Conservation (phyloP, 371 early-diverging fungal genomes). For the Funneliformis caledonium region DNA sequence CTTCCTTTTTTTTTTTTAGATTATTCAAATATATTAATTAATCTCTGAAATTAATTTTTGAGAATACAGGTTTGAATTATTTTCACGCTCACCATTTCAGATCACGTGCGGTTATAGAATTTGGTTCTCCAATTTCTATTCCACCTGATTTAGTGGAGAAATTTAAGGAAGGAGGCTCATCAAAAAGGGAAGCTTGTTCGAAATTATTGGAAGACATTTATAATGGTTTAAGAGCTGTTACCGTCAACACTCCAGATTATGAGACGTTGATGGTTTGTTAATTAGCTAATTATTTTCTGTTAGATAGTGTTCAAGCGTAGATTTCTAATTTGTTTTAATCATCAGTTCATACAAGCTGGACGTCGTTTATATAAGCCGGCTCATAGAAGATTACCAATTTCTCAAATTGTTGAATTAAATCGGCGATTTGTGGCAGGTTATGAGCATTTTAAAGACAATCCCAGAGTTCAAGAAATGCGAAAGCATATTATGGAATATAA, state of each 20-base stretch:
- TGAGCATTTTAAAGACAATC: slow-evolving; percentile 76
- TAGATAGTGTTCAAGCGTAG: not conserved
- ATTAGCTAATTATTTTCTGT: not conserved
- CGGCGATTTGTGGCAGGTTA: slow-evolving; percentile 93
- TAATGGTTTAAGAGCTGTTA: slow-evolving; percentile 82
- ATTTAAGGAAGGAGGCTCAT: slow-evolving; percentile 81
- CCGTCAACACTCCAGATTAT: slow-evolving; percentile 92
- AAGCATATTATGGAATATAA: slow-evolving; percentile 86
- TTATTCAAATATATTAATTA: not conserved
- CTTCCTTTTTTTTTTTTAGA: not conserved
- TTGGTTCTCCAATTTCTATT: slow-evolving; percentile 87
- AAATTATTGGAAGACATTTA: slow-evolving; percentile 76
- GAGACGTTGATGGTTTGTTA: slow-evolving; percentile 83
- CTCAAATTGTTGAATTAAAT: slow-evolving; percentile 86
- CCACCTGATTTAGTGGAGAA: slow-evolving; percentile 73
- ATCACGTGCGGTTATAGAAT: slow-evolving; percentile 95
- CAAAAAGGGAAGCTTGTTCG: slow-evolving; percentile 81
- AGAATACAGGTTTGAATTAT: slow-evolving; percentile 77
- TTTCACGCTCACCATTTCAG: slow-evolving; percentile 96
- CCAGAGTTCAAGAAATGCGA: slow-evolving; percentile 75
- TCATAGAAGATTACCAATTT: slow-evolving; percentile 79
- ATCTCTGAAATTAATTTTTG: slow-evolving; percentile 14
- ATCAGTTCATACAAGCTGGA: slow-evolving; percentile 88
- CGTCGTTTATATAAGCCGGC: slow-evolving; percentile 92
- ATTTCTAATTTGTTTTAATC: slow-evolving; percentile 1